Conservation (phyloP, 441 rosid genomes). For the Euphorbia schlechtendalii region DNA sequence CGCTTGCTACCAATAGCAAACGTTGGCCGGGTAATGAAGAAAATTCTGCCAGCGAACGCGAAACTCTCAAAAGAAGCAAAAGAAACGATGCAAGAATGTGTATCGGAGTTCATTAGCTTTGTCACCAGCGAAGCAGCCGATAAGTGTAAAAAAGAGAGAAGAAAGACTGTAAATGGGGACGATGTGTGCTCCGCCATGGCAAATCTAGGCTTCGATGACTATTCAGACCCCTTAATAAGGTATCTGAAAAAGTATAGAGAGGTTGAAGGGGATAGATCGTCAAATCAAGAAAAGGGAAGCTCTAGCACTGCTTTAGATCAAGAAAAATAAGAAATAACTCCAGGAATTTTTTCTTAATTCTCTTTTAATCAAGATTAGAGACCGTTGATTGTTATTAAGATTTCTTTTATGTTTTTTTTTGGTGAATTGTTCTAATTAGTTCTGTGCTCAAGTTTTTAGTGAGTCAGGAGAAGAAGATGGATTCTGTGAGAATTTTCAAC, state of each 20-base stretch:
- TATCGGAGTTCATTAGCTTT: slow-evolving; percentile 53
- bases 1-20: slow-evolving; percentile 49
- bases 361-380: too few relatives aligned
- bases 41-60: slow-evolving; percentile 41
- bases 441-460: too few relatives aligned
- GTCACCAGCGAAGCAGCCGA: slow-evolving; percentile 53
- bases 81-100: slow-evolving; percentile 64
- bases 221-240: slow-evolving; percentile 29
- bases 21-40: slow-evolving; percentile 61
- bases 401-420: too few relatives aligned
- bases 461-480: too few relatives aligned
- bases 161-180: slow-evolving; percentile 53
- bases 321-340: slow-evolving; percentile 13
- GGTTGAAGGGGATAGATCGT: slow-evolving; percentile 36
- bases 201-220: slow-evolving; percentile 45
- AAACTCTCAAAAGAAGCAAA: slow-evolving; percentile 58
- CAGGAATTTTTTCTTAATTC: slow-evolving; percentile 10
- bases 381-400: not conserved
- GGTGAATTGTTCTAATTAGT: not conserved
- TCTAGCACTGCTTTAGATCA: slow-evolving; percentile 13
- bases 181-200: slow-evolving; percentile 54
- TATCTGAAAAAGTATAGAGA: slow-evolving; percentile 43
- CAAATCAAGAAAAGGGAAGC: slow-evolving; percentile 22
- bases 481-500: too few relatives aligned
- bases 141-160: slow-evolving; percentile 48